Base-by-base conservation (phyloP, 805 yeast genomes). In the Candida pini region DNA sequence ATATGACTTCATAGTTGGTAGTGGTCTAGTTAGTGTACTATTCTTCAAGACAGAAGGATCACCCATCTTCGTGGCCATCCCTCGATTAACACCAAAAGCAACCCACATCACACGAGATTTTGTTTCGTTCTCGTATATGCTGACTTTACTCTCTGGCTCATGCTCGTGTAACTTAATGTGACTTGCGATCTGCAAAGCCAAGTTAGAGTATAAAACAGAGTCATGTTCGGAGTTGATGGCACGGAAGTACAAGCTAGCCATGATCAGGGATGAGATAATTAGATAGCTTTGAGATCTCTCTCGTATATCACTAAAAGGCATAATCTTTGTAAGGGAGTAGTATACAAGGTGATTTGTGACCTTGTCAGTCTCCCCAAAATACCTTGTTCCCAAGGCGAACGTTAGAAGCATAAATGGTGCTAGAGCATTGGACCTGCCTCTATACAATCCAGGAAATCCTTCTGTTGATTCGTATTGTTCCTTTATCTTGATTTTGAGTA, bases 41-140 rank as follows among this genome's bases (percentile, higher is more conserved):
- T 33, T 37, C 3, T 33, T 27, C 14, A 54, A 26, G 12, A 49
- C 28, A 30, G 48, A 40, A 2, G 43, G 40, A 21, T 47, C 45
- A 9, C 59, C 59, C 45, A 47, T 48, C 34, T 52, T 52, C 9
- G 55, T 51, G 8, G 53, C 44, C n/a, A 49, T 23, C 4, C 47
- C 41, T 34, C 53, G 38, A 27, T 51, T 52, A 14, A 47, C 39
- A 6, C 55, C 56, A 35, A 44, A 52, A 5, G 49, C 31, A 8
- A 46, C 44, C 58, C 58, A 53, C 36, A 45, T 47, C 2, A 52
- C 38, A 17, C 53, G 35, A 10, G 49, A 34, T 34, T 51, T 52
- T 13, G 47, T 29, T 28, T 53, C 52, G 24, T 31, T 35, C 19
- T 41, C 49, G 7, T 32, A 31, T 5, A 28, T 12, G 13, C 30